Evolutionary conservation across 768 basidiomycete species (phyloP).

Genomic region (Lyophyllum decastes): DNA sequence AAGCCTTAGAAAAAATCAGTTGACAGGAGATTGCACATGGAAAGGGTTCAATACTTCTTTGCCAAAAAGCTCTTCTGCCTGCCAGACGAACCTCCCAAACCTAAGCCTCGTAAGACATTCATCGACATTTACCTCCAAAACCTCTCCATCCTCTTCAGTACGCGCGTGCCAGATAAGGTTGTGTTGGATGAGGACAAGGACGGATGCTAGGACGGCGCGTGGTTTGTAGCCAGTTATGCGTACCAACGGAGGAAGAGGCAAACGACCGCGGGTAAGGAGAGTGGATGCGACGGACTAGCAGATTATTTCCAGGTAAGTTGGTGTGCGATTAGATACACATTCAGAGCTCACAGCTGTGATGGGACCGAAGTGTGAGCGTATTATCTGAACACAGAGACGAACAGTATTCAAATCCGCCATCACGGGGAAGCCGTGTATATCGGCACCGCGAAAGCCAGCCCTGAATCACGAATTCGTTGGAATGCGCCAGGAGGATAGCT

Average conservation of each 20-base stretch:
- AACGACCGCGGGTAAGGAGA: constrained; percentile 80
- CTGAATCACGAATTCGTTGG: too few species aligned
- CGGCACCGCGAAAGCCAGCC: background rate
- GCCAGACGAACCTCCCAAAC: constrained; percentile 81
- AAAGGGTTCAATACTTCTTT: constrained; percentile 52
- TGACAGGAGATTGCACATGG: constrained; percentile 1
- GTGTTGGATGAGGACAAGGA: constrained; percentile 86
- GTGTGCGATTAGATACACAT: background rate
- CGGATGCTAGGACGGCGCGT: constrained; percentile 64
- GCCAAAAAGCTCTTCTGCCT: constrained; percentile 73
- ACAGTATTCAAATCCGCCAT: constrained; percentile 64
- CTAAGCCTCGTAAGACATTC: constrained; percentile 82
- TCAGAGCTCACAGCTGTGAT: constrained; percentile 56
- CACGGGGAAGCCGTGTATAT: background rate
- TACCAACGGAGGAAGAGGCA: constrained; percentile 68
- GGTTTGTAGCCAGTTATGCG: constrained; percentile 70
- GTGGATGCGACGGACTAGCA: constrained; percentile 70
- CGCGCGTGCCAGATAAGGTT: constrained; percentile 87
- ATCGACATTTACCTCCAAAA: constrained; percentile 79
- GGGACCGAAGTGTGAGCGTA: constrained; percentile 59
- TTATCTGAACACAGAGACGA: constrained; percentile 56
- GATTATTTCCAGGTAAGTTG: background rate
- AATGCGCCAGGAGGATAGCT: too few species aligned
- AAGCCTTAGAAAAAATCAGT: constrained; percentile 49
- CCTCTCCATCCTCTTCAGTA: constrained; percentile 69